A percentile compares a stretch with the other conserved stretches of the same genome.
phyloP scores from a whole-genome alignment of 768 basidiomycete genomes.

The Tylopilus subfusipes region DNA sequence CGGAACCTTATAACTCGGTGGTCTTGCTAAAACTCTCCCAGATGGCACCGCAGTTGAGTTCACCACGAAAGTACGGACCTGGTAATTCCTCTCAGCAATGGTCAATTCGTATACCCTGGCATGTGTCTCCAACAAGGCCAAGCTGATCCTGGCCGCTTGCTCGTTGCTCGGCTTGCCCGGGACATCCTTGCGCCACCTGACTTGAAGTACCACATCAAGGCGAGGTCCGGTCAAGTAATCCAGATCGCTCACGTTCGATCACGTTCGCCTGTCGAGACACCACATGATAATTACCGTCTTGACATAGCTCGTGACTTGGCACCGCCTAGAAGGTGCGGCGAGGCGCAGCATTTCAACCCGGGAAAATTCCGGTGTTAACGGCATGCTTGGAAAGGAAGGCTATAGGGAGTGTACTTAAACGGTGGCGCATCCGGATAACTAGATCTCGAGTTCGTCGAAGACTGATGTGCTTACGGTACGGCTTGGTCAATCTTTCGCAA shows the following conservation, averaged over 20 bases:
- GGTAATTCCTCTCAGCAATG: no score
- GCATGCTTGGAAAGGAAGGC: background rate
- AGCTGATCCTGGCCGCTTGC: no score
- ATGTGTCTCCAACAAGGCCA: no score
- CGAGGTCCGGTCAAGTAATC: background rate
- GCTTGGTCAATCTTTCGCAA: background rate
- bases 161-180: background rate
- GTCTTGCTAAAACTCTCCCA: background rate
- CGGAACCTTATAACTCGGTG: background rate
- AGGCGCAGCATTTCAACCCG: background rate
- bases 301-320: background rate
- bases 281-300: background rate
- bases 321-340: background rate
- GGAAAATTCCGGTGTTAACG: background rate
- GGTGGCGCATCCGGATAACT: background rate
- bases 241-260: background rate
- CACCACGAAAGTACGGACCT: no score
- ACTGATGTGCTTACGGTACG: background rate
- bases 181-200: background rate
- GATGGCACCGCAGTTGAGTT: no score
- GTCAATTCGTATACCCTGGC: no score
- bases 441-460: background rate
- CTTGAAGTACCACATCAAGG: background rate
- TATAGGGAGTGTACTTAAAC: background rate
- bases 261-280: background rate